Base-by-base conservation (phyloP, 2,329 filamentous ascomycete species). In the Aurifilum marmelostoma region DNA sequence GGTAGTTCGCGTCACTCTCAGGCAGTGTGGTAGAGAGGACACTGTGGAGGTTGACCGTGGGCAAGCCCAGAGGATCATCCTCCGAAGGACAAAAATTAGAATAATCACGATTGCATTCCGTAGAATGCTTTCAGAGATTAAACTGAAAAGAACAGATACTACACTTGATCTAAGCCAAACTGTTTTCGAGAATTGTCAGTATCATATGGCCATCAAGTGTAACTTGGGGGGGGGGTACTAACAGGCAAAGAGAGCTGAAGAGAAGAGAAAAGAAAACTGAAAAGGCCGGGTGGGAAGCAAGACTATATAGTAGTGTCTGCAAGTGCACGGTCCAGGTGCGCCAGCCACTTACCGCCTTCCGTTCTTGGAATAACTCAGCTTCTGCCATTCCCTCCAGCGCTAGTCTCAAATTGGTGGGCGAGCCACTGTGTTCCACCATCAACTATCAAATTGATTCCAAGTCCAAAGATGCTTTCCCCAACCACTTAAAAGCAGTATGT, bases 131-230 rank as follows among this genome's bases (percentile, higher is more conserved):
- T 89, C 88, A 91, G 89, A 88, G 87, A 91, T 91, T 91, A 91
- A 91, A 90, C 89, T 91, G 88, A 90, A 90, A 91, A 91, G 89
- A 91, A 91, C 88, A 90, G 88, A 89, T 90, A 90, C 88, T 90
- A 90, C 88, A 90, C 87, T 90, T 90, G 87, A 90, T 90, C 88
- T 89, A 88, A 88, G 73, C 73, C 72, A 70, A 68, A 72, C 72
- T 50, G 63, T 56, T 32, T 64, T 43, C 14, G 16, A 8, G 37
- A 24, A 32, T 39, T 24, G 61, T 47, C 16, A 47, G 24, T 18
- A 63, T 11, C 24, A 32, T 18, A 24, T 16, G 11, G 34, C 4
- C 24, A 14, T n/a, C 6, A 4, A 5, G 16, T 52, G 3, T 5
- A 32, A 6, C 18, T 43, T 43, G 61, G 61, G 54, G 65, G 27